These are phyloP conservation scores for Fusarium sp. DNA, from an alignment of 2,329 filamentous ascomycete species.

Conservation along the genomic window DNA sequence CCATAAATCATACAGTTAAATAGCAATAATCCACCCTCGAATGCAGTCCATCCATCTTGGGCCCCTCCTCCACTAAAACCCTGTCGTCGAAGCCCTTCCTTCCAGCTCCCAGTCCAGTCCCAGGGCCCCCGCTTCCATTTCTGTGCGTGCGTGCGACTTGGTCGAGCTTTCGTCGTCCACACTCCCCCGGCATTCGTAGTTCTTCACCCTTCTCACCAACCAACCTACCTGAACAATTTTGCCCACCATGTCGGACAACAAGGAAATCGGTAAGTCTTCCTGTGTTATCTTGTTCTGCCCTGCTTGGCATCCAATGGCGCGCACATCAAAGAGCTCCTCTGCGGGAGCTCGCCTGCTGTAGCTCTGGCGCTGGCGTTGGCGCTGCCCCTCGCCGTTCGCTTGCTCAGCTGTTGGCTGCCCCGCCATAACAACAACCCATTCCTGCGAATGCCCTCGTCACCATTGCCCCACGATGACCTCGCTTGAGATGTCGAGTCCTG, in stretches of 20 bases:
- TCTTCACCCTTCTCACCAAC: conserved; percentile 36
- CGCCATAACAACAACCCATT: conserved; percentile 41
- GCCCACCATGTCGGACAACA: conserved; percentile 59
- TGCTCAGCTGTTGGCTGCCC: conserved; percentile 34
- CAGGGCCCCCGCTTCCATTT: conserved; percentile 35
- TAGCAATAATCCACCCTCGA: conserved; percentile 13
- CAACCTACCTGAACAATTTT: conserved; percentile 33
- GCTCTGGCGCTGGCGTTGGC: conserved; percentile 15
- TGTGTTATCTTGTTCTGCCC: neutral
- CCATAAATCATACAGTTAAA: conserved; percentile 1
- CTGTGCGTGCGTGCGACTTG: conserved; percentile 38
- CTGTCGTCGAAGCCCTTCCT: conserved; percentile 41
- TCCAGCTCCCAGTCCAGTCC: conserved; percentile 24
- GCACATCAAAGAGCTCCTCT: neutral
- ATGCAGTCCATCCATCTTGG: neutral
- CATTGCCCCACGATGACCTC: conserved; percentile 33
- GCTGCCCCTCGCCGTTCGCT: conserved; percentile 41
- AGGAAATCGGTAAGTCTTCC: conserved; percentile 57
- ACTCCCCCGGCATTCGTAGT: conserved; percentile 34
- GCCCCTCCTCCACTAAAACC: conserved; percentile 37
- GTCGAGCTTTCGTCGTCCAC: conserved; percentile 37
- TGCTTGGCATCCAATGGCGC: neutral
- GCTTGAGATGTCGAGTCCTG: neutral
- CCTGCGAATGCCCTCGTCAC: conserved; percentile 39
- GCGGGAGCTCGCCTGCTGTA: conserved; percentile 10